phyloP scores from a whole-genome alignment of 352 stramenopile genomes.

The Phytopythium ostracodes region DNA sequence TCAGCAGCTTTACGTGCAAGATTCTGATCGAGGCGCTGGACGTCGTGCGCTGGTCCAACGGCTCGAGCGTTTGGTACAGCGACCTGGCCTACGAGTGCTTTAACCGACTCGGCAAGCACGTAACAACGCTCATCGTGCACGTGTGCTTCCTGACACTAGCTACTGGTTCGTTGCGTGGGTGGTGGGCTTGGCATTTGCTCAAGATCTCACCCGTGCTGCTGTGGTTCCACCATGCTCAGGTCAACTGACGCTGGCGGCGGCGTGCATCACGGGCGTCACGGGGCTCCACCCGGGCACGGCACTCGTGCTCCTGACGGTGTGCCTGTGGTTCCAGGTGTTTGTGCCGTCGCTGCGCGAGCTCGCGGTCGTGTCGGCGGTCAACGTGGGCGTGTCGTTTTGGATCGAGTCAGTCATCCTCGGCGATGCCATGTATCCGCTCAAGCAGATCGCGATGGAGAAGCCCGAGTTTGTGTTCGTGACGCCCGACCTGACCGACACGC shows the following conservation, averaged over 20 bases:
- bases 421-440: conserved; percentile 80
- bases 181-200: not conserved
- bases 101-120: conserved; percentile 30
- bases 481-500: conserved; percentile 49
- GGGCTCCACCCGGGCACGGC: conserved; percentile 49
- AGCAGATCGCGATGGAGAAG: conserved; percentile 61
- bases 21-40: conserved; percentile 69
- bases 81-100: conserved; percentile 73
- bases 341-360: conserved; percentile 57
- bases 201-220: not conserved
- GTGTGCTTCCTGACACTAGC: conserved; percentile 54
- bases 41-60: conserved; percentile 62
- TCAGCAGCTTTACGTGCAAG: conserved; percentile 65
- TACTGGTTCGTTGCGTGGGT: conserved; percentile 21
- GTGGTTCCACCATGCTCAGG: conserved; percentile 11
- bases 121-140: conserved; percentile 48
- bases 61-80: conserved; percentile 56
- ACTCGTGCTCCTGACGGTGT: conserved; percentile 43
- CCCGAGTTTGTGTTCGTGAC: conserved; percentile 64
- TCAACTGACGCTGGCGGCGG: conserved; percentile 50
- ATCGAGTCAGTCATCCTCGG: conserved; percentile 79
- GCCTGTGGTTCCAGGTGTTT: conserved; percentile 66
- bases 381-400: conserved; percentile 78
- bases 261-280: conserved; percentile 58
- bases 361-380: conserved; percentile 56